Evolutionary conservation across 805 yeast genomes (phyloP), one percentile per base, ranked within the genome.

Genomic region (Cyberlindnera mycetangii): DNA sequence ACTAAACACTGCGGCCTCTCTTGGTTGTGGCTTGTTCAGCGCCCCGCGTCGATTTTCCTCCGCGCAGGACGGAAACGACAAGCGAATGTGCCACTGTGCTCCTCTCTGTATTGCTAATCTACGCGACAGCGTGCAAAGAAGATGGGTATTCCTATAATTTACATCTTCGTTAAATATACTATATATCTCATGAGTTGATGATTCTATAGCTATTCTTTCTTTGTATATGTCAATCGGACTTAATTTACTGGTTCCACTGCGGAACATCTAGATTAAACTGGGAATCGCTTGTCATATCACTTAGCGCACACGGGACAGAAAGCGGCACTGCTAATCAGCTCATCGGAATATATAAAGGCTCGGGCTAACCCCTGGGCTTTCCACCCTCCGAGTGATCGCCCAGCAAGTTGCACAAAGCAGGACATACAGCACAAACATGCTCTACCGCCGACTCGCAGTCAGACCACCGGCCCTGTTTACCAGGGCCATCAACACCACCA

Each of bases 401-500:
- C 12, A 25, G n/a, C 10, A 6, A 25, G n/a, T 11, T n/a, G 14
- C 28, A 25, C 28, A 25, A 10, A 25, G 5, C 10, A 10, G 12
- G 12, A 25, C 7, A n/a, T n/a, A n/a, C 28, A 25, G 14, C 28
- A 25, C 14, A 11, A 5, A 25, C 10, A 25, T 25, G 28, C 28
- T 25, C 28, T n/a, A 10, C 28, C 28, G 28, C 28, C 28, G 28
- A 4, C 35, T 11, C n/a, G 22, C 28, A 17, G 14, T 9, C 14
- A 33, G 24, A n/a, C n/a, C n/a, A n/a, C n/a, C n/a, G 25, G 30
- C 32, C 24, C 20, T 24, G 21, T 17, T 37, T 12, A 22, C 37
- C 16, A 52, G 58, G 44, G 39, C 49, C 17, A 39, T 53, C 45
- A 56, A 53, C 45, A 56, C 55, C 39, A 19, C 55, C 30, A 32